Base-by-base conservation (phyloP, 2,329 filamentous ascomycete genomes). In the Trichoderma asperellum region DNA sequence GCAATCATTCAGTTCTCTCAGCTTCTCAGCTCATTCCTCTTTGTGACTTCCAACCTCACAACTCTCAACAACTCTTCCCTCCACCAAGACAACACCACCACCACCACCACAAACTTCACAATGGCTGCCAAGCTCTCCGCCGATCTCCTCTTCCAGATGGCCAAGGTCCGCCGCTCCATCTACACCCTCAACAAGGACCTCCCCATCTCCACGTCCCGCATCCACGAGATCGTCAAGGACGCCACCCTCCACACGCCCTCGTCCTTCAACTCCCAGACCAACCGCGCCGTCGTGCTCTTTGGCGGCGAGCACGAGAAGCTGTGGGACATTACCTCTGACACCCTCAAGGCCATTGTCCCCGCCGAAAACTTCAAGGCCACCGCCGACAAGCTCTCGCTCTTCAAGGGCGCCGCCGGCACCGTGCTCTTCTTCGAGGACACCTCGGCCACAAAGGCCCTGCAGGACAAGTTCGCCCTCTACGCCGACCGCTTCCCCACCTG, bases 371-470 rank as follows among this genome's bases (percentile, higher is more conserved):
- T 87, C 83, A 81, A 88, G 77, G 66, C 78, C 73, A 92, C 83
- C 16, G 76, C 73, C 68, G 72, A 75, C 73, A 81, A 81, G 75
- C 76, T 85, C 71, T 78, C 76, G 73, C 76, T 82, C 75, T 95
- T 97, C 84, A 87, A 86, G 81, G 89, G 78, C 68, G 93, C 81
- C 24, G 92, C 94, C 74, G 94, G 93, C 74, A 92, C 92, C 65
- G 91, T 95, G 75, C 88, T 97, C 75, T 97, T 96, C 88, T 97
- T 92, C 84, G 90, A 93, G 82, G 92, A 96, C 83, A 86, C 89
- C 73, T 82, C 86, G 66, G 85, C 87, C 74, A 86, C 95, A 79
- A 81, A 90, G 74, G 82, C 78, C 68, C 85, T 93, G 75, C 88
- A 93, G 82, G 84, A 86, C 73, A 88, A 90, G 73, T 93, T 91